Evolutionary conservation across 208 protist genomes (phyloP).

Genomic region (Trypanosoma scelopori): DNA sequence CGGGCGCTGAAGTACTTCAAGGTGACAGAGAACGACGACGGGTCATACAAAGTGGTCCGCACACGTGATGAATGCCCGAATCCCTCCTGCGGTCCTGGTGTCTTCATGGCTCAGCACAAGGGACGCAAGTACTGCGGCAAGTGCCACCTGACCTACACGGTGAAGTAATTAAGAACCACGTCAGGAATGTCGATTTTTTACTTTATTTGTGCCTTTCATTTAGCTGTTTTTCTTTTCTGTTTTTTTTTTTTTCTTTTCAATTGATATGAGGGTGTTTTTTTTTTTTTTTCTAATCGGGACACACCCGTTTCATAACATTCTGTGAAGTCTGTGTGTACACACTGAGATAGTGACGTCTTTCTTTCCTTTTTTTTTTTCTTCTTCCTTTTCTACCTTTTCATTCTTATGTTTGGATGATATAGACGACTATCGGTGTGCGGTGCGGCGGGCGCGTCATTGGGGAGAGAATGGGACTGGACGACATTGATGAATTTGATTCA

Average conservation of each 20-base stretch:
- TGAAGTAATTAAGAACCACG: constrained; percentile 40
- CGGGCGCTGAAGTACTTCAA: constrained; percentile 99
- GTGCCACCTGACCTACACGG: constrained; percentile 96
- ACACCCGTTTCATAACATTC: constrained; percentile 12
- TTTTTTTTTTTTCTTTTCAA: constrained; percentile 22
- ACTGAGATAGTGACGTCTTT: neutral
- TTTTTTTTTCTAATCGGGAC: constrained; percentile 25
- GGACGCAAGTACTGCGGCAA: constrained; percentile 99
- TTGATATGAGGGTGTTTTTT: constrained; percentile 15
- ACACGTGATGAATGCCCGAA: constrained; percentile 95
- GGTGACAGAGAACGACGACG: constrained; percentile 96
- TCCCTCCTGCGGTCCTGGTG: constrained; percentile 95
- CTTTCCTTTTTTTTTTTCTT: constrained; percentile 13
- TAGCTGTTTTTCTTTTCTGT: no score
- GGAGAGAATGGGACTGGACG: constrained; percentile 64
- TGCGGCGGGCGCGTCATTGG: neutral
- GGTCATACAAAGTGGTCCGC: constrained; percentile 95
- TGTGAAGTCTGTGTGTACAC: neutral
- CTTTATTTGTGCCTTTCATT: no score
- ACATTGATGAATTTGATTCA: constrained; percentile 77
- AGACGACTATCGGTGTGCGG: neutral
- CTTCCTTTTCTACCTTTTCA: no score
- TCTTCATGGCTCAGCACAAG: constrained; percentile 99
- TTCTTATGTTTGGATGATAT: constrained; percentile 1
- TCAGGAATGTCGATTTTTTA: constrained; percentile 13